Base-by-base conservation (phyloP, 768 basidiomycete genomes). In the Lepiota venenata region DNA sequence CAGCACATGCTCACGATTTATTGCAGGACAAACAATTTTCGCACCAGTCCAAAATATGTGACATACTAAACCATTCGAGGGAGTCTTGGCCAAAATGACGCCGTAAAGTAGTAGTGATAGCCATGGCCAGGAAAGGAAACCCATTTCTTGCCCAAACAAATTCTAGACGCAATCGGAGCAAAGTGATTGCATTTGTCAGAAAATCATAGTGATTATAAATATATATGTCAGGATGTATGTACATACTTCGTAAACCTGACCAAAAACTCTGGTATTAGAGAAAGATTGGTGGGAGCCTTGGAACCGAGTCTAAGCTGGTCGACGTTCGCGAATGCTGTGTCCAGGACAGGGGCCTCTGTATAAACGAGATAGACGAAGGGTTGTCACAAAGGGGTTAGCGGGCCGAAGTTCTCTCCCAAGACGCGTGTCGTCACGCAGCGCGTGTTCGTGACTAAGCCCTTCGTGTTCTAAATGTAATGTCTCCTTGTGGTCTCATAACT, bases 31-130 rank as follows among this genome's bases (percentile, higher is more conserved):
- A 11, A 18, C 14, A 14, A 45, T 8, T 14, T 32, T 16, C 27
- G 18, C 61, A 80, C 84, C 85, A 87, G 63, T 87, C 85, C 4
- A 75, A 49, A 10, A 75, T 20, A 61, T 84, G 85, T 10, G 77
- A 72, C 54, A 66, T 64, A 57, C 75, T 70, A 38, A 72, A 64
- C 77, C 77, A 78, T 42, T 71, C 67, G 20, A 78, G 56, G 32
- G 76, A 59, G 39, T 71, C 71, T 35, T 67, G 58, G 41, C 70
- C 72, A 58, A 75, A 76, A 32, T 68, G 60, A 18, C 64, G 71
- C 12, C 60, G 58, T 11, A 67, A 27, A 3, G 52, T 32, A 3
- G 52, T 16, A 47, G 20, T 43, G 41, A 62, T 40, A 32, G 49
- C 45, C 32, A 45, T 47, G 44, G 29, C 14, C 21, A 18, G 15